Base-by-base conservation (phyloP, 202 grass and related monocot species). In the Saccharum hybrid region DNA sequence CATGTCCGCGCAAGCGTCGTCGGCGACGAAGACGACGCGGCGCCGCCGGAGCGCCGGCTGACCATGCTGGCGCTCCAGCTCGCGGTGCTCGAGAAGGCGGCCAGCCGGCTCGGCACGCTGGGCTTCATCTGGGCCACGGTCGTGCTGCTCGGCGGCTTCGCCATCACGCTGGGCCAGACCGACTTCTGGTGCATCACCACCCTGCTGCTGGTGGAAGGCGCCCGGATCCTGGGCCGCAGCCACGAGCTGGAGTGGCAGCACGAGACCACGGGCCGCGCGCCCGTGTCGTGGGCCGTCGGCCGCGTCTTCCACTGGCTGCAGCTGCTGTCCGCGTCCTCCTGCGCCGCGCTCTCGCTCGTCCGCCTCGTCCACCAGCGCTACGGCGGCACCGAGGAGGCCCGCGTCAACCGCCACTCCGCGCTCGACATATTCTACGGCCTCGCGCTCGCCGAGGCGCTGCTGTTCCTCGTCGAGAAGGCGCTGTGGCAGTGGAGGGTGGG, bases 171-270 rank as follows among this genome's bases (percentile, higher is more conserved):
- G 37, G 63, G 37, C 1, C 48, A 33, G 23, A 93, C 23, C 11
- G 93, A 96, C 73, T 96, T 96, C 82, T 96, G 90, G 93, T 90
- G 75, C 61, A 38, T 96, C 88, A 92, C 88, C 10, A 28, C 43
- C 2, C 81, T 92, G 21, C 88, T 96, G n/a, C 54, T 92, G 18
- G 82, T 89, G 41, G 93, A 96, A 61, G 93, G 90, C 14, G 63
- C 81, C 51, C 83, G 83, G 54, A 89, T 90, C 74, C 86, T 90
- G 61, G 87, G 92, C 80, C 92, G 92, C 71, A 93, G 90, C 90
- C 95, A 98, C 28, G 95, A 98, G 85, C 90, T 98, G 8, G 92
- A 98, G 86, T 98, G 92, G 95, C 92, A 94, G 83, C 95, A 94
- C 88, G 89, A 93, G 74, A 76, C 90, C 54, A 93, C 95, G 26